phyloP scores from a whole-genome alignment of 495 filamentous ascomycete species.

The Neurospora discreta region DNA sequence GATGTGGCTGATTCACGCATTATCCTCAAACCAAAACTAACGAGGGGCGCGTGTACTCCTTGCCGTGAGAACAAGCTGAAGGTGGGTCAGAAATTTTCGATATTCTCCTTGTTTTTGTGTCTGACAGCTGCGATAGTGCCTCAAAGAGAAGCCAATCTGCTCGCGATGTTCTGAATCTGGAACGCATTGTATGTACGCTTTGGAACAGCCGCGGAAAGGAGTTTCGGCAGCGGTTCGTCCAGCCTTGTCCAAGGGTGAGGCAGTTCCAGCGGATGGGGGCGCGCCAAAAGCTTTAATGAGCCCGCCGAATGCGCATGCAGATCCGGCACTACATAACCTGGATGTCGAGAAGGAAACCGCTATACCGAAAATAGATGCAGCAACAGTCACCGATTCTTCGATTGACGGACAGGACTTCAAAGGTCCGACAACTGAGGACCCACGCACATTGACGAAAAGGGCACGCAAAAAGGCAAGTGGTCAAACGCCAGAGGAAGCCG shows the following conservation, averaged over 20 bases:
- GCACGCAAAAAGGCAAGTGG: neutral
- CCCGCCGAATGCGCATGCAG: neutral
- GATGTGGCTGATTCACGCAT: neutral
- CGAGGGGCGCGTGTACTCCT: neutral
- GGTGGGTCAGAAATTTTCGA: neutral
- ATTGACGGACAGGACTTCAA: neutral
- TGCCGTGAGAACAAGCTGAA: neutral
- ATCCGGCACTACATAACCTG: neutral
- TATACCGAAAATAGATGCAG: neutral
- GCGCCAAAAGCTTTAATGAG: neutral
- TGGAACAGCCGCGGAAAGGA: neutral
- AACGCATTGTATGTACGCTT: neutral
- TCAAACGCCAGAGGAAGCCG: neutral
- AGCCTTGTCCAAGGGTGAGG: neutral
- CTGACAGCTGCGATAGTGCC: neutral
- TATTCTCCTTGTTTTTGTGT: neutral
- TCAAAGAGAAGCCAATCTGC: neutral
- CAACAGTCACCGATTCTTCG: neutral
- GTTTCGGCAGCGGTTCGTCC: neutral
- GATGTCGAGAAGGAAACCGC: neutral
- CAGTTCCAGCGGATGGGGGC: neutral
- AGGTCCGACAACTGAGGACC: neutral
- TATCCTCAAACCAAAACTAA: neutral
- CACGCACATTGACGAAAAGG: neutral
- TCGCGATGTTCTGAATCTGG: neutral